Conservation (phyloP, 257 asterid species). For the Handroanthus guayacan region DNA sequence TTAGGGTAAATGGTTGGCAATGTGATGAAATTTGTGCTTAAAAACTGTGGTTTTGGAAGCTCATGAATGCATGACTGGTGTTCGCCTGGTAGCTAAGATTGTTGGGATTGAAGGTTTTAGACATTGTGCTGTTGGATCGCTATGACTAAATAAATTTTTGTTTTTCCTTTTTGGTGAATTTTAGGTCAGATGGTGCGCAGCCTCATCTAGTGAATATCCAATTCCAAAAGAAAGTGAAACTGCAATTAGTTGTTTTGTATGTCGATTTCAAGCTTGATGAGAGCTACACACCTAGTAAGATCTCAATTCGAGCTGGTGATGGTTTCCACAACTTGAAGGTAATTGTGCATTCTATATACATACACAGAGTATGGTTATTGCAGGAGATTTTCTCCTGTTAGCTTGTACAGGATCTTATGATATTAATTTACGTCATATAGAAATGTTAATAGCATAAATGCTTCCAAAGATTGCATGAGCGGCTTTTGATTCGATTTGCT, state of each 20-base stretch:
- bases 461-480: neutral
- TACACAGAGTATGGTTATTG: too few species aligned
- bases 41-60: neutral
- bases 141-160: neutral
- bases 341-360: conserved; percentile 7
- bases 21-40: neutral
- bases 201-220: conserved; percentile 95
- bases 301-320: conserved; percentile 92
- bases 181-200: conserved; percentile 96
- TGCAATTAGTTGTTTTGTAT: conserved; percentile 77
- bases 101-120: neutral
- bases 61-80: neutral
- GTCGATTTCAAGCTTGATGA: conserved; percentile 97
- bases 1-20: neutral
- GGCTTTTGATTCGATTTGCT: conserved; percentile 26
- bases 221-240: conserved; percentile 92
- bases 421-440: neutral
- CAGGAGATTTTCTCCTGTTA: neutral
- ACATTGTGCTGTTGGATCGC: neutral
- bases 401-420: neutral
- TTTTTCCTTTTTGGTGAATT: conserved; percentile 27
- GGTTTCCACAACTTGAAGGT: conserved; percentile 98
- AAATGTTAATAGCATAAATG: neutral
- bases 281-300: conserved; percentile 95
- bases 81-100: neutral